These are phyloP conservation scores for Annulohypoxylon nitens DNA, from an alignment of 495 filamentous ascomycete species.

Conservation along the genomic window DNA sequence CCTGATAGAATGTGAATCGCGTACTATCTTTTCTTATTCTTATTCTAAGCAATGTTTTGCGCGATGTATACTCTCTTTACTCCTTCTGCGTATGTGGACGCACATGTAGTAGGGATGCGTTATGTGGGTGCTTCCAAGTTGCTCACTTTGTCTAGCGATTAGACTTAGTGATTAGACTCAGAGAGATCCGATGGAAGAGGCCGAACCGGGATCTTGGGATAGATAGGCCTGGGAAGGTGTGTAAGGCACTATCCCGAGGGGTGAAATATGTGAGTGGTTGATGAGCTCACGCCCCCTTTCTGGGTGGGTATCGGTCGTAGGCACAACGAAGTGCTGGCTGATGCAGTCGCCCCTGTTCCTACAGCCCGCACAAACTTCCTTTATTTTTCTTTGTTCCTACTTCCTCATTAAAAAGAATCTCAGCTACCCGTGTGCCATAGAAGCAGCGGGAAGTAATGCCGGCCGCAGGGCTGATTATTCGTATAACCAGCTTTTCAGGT, in stretches of 20 bases:
- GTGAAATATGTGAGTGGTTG: slow-evolving; percentile 42
- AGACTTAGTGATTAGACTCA: background rate
- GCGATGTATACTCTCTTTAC: slow-evolving; percentile 26
- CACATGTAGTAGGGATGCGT: slow-evolving; percentile 21
- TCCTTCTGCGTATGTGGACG: slow-evolving; percentile 28
- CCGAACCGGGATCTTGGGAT: slow-evolving; percentile 40
- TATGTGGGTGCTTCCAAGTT: slow-evolving; percentile 26
- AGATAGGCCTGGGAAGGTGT: slow-evolving; percentile 21
- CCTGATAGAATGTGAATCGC: slow-evolving; percentile 25
- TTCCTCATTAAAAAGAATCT: slow-evolving; percentile 32
- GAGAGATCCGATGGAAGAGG: slow-evolving; percentile 27
- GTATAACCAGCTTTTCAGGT: slow-evolving; percentile 19
- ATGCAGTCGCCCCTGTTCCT: slow-evolving; percentile 40
- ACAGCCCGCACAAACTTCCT: slow-evolving; percentile 37
- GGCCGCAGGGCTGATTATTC: slow-evolving; percentile 20
- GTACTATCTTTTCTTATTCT: slow-evolving; percentile 27
- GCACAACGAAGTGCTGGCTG: slow-evolving; percentile 39
- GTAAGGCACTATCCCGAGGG: slow-evolving; percentile 33
- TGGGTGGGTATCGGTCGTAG: slow-evolving; percentile 32
- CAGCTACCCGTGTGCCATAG: slow-evolving; percentile 26
- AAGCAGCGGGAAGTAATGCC: slow-evolving; percentile 28
- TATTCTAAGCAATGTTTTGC: slow-evolving; percentile 7
- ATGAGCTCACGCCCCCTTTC: slow-evolving; percentile 49
- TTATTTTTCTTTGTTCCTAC: slow-evolving; percentile 45
- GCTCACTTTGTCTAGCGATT: slow-evolving; percentile 27